Conservation (phyloP, 768 basidiomycete species). For the Calocybe gangraenosa region DNA sequence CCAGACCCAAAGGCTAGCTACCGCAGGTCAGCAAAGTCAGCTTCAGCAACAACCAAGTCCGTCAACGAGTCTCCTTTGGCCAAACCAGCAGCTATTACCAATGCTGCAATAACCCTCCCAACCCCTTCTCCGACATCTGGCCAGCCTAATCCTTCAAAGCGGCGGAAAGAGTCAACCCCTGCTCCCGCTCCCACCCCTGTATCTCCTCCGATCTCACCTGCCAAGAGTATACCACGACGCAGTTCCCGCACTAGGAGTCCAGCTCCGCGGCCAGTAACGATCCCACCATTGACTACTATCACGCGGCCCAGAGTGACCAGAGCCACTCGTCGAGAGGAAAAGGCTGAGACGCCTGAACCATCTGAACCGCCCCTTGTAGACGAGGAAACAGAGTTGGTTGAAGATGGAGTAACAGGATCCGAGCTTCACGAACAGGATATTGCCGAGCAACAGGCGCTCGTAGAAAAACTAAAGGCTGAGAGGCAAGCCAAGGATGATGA, state of each 20-base stretch:
- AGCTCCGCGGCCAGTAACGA: constrained; percentile 27
- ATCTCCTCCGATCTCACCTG: constrained; percentile 26
- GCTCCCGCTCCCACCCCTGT: constrained; percentile 42
- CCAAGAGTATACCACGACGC: constrained; percentile 21
- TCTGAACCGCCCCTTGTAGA: constrained; percentile 67
- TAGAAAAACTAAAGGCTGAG: constrained; percentile 66
- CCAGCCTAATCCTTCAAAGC: constrained; percentile 50
- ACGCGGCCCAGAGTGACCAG: constrained; percentile 30
- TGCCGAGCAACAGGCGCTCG: constrained; percentile 72
- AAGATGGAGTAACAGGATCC: constrained; percentile 49
- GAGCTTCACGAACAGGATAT: constrained; percentile 70
- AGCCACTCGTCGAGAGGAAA: constrained; percentile 19
- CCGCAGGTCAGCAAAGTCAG: constrained; percentile 52
- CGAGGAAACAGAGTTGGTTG: constrained; percentile 55
- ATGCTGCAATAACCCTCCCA: constrained; percentile 30
- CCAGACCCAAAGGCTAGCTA: constrained; percentile 81
- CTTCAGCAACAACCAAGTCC: constrained; percentile 11
- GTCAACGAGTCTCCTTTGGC: constrained; percentile 11
- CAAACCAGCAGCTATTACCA: constrained; percentile 19
- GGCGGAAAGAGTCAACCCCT: constrained; percentile 61
- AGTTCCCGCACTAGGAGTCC: constrained; percentile 40
- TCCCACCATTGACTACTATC: constrained; percentile 31
- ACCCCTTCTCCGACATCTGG: constrained; percentile 36
- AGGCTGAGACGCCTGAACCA: constrained; percentile 38
- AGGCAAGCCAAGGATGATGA: constrained; percentile 36